Percentiles rank a stretch among this genome's conserved stretches.
phyloP scores from a whole-genome alignment of 2,329 filamentous ascomycete genomes.

The Cordyceps javanica region DNA sequence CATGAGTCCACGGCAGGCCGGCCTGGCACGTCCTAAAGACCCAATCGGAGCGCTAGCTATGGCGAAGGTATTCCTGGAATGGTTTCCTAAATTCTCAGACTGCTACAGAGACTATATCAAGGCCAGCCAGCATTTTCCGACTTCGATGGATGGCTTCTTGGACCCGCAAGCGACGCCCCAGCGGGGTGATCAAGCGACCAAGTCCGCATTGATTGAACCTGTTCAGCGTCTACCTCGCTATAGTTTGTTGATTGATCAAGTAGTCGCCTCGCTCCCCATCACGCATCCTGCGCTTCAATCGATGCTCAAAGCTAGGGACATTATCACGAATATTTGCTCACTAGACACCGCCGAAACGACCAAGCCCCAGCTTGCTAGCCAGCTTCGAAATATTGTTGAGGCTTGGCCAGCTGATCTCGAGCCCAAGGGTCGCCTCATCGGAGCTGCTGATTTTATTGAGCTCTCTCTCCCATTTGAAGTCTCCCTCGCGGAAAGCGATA shows the following conservation, averaged over 20 bases:
- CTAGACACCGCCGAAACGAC: conserved; percentile 68
- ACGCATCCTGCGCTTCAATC: conserved; percentile 77
- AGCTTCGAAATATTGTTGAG: conserved; percentile 69
- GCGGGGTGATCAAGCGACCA: conserved; percentile 79
- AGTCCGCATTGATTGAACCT: conserved; percentile 90
- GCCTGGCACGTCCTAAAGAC: conserved; percentile 51
- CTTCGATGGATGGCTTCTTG: conserved; percentile 71
- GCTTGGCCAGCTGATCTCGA: conserved; percentile 68
- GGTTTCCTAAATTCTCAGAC: conserved; percentile 87
- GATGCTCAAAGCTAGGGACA: conserved; percentile 83
- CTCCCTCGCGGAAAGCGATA: conserved; percentile 36
- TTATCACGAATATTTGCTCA: conserved; percentile 94
- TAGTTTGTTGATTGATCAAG: conserved; percentile 93
- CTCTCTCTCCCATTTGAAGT: conserved; percentile 63
- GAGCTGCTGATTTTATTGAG: conserved; percentile 74
- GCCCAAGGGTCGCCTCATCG: conserved; percentile 71
- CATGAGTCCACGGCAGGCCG: conserved; percentile 38
- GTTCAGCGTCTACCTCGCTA: conserved; percentile 92
- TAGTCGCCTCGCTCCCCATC: conserved; percentile 77
- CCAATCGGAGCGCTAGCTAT: conserved; percentile 72
- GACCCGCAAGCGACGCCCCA: conserved; percentile 61
- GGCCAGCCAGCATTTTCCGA: conserved; percentile 80
- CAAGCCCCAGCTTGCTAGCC: conserved; percentile 66
- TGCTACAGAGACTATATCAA: conserved; percentile 92
- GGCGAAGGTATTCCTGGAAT: conserved; percentile 76